Evolutionary conservation across 345 rosid species (phyloP).

Genomic region (Excoecaria cochinchinensis): DNA sequence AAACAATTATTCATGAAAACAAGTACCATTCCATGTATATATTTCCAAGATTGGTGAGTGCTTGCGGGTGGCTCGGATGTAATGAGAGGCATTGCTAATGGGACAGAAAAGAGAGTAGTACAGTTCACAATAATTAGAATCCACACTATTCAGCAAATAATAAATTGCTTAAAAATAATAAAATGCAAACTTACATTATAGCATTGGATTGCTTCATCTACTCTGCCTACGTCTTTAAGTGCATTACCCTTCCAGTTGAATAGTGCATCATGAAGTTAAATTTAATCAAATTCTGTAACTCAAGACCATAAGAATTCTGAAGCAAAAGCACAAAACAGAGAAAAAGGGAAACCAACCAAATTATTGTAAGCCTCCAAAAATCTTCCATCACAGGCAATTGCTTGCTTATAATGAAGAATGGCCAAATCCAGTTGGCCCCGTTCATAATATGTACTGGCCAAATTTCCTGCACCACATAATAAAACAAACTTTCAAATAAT

Average conservation of each 20-base stretch:
- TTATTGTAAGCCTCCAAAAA: conserved; percentile 96
- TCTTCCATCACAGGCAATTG: conserved; percentile 74
- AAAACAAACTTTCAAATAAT: not conserved
- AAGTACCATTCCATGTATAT: conserved; percentile 95
- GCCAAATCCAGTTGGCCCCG: conserved; percentile 87
- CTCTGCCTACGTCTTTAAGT: conserved; percentile 83
- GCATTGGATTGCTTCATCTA: conserved; percentile 93
- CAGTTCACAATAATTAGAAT: conserved; percentile 17
- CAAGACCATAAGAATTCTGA: conserved; percentile 3
- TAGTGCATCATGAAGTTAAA: not conserved
- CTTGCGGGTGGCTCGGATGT: conserved; percentile 94
- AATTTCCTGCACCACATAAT: conserved; percentile 55
- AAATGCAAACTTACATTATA: conserved; percentile 57
- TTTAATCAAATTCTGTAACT: not conserved
- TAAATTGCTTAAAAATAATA: not conserved
- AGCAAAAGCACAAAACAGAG: not conserved
- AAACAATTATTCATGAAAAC: not conserved
- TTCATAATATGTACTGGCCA: conserved; percentile 88
- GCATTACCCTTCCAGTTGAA: conserved; percentile 77
- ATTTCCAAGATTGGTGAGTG: conserved; percentile 95
- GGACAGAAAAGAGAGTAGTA: conserved; percentile 20
- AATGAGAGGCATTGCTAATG: conserved; percentile 83
- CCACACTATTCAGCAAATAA: not conserved
- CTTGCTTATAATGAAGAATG: conserved; percentile 82
- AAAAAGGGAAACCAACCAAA: conserved; percentile 61